Evolutionary conservation across 1,139 yeast genomes (phyloP).

Genomic region (Candida buenavistaensis): DNA sequence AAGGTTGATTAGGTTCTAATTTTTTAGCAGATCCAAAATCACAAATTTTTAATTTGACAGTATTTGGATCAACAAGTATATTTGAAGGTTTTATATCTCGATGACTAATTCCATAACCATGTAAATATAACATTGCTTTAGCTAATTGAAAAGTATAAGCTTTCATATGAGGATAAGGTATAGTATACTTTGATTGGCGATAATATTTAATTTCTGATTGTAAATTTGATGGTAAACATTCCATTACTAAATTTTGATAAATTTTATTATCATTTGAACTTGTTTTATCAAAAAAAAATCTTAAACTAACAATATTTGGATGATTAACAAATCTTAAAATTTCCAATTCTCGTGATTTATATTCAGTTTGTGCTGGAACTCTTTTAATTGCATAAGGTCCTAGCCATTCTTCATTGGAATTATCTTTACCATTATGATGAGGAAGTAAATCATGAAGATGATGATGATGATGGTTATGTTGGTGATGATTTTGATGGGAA

Average conservation of each 20-base stretch:
- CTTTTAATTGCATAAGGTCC: constrained; percentile 84
- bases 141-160: constrained; percentile 80
- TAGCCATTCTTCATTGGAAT: constrained; percentile 44
- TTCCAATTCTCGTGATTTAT: constrained; percentile 76
- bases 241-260: constrained; percentile 82
- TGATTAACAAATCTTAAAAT: constrained; percentile 72
- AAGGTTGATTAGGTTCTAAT: constrained; percentile 69
- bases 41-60: constrained; percentile 68
- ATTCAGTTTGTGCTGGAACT: constrained; percentile 84
- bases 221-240: constrained; percentile 76
- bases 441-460: constrained; percentile 2
- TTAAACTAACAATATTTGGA: constrained; percentile 71
- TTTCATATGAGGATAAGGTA: constrained; percentile 74
- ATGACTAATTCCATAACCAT: constrained; percentile 77
- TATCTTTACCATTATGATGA: constrained; percentile 8
- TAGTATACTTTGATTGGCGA: constrained; percentile 58
- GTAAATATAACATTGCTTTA: constrained; percentile 78
- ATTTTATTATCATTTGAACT: constrained; percentile 59
- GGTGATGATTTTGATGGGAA: no score
- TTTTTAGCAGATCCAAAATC: constrained; percentile 84
- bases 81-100: constrained; percentile 83
- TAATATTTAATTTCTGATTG: constrained; percentile 74
- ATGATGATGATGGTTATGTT: not conserved
- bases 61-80: constrained; percentile 68
- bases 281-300: constrained; percentile 67